A percentile compares a stretch with the other conserved stretches of the same genome.
phyloP scores from a whole-genome alignment of 2,329 filamentous ascomycete species.

The Pestalotiopsis sp. region DNA sequence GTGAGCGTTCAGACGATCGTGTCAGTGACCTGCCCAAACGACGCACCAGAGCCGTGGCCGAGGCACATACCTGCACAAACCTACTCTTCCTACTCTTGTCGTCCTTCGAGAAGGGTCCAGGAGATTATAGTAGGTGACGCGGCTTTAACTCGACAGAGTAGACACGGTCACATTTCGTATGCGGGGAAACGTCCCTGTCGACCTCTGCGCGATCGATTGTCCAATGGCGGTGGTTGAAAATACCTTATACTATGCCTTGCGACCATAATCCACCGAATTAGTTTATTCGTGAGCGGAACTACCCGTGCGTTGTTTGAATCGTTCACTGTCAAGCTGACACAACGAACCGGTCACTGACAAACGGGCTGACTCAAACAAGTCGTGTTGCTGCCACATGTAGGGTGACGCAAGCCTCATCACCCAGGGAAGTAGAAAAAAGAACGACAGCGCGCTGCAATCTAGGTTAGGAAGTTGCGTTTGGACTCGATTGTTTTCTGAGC shows the following conservation, averaged over 20 bases:
- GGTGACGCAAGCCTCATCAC: background rate
- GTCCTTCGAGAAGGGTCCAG: background rate
- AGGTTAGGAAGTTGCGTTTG: background rate
- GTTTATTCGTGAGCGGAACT: background rate
- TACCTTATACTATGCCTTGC: background rate
- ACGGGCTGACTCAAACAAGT: background rate
- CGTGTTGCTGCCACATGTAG: background rate
- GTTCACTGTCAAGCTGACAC: background rate
- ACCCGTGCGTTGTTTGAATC: background rate
- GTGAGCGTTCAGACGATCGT: background rate
- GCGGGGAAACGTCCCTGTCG: background rate
- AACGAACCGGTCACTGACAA: background rate
- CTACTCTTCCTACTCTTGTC: background rate
- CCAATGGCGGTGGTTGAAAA: background rate
- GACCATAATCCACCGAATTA: background rate
- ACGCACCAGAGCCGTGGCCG: background rate
- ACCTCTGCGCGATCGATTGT: background rate
- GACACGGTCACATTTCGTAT: background rate
- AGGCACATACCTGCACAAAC: background rate
- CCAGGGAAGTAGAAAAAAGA: background rate
- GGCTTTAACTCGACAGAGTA: background rate
- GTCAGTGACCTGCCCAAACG: background rate
- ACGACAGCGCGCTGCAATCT: background rate
- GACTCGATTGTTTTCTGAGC: background rate
- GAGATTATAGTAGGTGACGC: conserved; percentile 8